Evolutionary conservation across 176 grass and related monocot genomes (phyloP), one percentile per base, ranked within the genome.

Genomic region (Poa annua): DNA sequence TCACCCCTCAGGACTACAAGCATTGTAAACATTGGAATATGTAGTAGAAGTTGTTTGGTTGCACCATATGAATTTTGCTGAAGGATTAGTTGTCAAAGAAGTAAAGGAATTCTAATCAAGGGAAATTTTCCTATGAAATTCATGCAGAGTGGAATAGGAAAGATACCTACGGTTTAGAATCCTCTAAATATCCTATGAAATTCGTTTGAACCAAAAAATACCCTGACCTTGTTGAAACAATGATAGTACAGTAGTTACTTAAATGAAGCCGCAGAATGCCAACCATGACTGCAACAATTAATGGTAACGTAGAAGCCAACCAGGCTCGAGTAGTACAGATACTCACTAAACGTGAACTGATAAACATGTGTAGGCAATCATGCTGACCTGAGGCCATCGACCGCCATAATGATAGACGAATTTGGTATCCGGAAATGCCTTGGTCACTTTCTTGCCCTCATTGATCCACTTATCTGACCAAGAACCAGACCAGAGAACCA

Each of bases 381-480:
- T 32, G 80, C 72, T 76, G 17, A 92, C 94, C 92, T 97, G 94
- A 77, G 94, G 87, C 94, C 94, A 97, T 55, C 92, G 80, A 14
- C 94, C 85, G 8, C 94, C 94, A 0, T 88, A 92, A 87, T 97
- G 94, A 72, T 92, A 94, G 45, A 82, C 29, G 50, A 94, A 94
- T 68, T 87, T 94, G 70, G 89, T 90, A 1, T 76, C 76, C 0
- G 89, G 85, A 42, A 88, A n/a, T 13, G 89, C 87, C 51, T 62
- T 71, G 5, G 48, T 81, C 69, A 86, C 80, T 75, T 60, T 88
- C 81, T 87, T 93, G 8, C 88, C 92, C 76, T 94, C 92, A 44
- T 97, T 86, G 63, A 97, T 97, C 94, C 94, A 97, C 77, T 60
- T 86, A 66, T 97, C 92, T 0, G 94, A 92, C 94, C 94, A 94